phyloP scores from a whole-genome alignment of 2,329 filamentous ascomycete species.

The Arthrobotrys iridis region DNA sequence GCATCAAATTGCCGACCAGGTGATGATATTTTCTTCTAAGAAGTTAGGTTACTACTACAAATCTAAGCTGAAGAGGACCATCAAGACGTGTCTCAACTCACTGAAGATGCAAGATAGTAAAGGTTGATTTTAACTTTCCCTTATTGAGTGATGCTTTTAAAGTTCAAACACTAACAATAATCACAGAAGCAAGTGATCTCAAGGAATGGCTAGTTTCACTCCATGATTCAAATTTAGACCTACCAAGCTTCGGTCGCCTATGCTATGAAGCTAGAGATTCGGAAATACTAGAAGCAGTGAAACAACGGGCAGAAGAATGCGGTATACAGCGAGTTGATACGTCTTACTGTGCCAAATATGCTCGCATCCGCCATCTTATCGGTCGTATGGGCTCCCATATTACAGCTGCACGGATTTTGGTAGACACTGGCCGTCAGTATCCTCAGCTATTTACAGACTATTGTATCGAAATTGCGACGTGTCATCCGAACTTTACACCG shows the following conservation, averaged over 20 bases:
- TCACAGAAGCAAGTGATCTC: neutral
- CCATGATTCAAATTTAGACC: neutral
- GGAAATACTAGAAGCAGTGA: neutral
- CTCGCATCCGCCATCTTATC: neutral
- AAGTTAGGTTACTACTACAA: neutral
- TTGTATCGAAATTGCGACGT: neutral
- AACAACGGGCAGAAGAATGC: neutral
- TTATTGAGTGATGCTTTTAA: neutral
- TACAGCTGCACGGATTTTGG: neutral
- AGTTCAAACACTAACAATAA: neutral
- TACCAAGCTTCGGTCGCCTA: neutral
- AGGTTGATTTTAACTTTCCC: neutral
- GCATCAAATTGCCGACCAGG: neutral
- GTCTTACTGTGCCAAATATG: neutral
- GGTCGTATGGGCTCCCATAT: conserved; percentile 14
- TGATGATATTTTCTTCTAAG: neutral
- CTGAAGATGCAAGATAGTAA: neutral
- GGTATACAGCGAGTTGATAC: neutral
- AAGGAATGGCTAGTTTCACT: neutral
- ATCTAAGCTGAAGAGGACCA: neutral
- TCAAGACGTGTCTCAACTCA: neutral
- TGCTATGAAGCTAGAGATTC: conserved; percentile 5
- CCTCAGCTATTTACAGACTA: conserved; percentile 8
- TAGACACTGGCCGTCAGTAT: neutral
- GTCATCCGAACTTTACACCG: neutral